Percentiles rank a stretch among this genome's conserved stretches.
Evolutionary conservation across 2,329 filamentous ascomycete genomes (phyloP).

Genomic region (Exophiala lecanii-corni): DNA sequence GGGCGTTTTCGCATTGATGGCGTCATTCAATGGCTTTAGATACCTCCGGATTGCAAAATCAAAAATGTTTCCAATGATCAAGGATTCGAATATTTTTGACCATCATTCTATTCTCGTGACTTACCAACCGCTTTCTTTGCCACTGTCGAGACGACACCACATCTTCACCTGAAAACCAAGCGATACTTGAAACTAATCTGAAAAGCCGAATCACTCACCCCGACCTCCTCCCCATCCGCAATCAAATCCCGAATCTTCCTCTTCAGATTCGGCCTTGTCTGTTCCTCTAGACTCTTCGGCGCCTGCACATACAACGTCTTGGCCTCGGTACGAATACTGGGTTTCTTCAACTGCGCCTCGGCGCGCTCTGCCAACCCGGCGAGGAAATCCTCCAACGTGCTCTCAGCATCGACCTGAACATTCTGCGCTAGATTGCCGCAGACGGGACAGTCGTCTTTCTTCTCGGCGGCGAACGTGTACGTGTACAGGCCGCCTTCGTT

Average conservation of each 20-base stretch:
- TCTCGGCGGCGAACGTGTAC: slow-evolving; percentile 92
- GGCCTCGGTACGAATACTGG: slow-evolving; percentile 72
- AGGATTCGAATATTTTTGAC: no score
- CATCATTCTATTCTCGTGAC: no score
- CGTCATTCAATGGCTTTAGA: slow-evolving; percentile 8
- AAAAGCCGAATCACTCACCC: slow-evolving; percentile 89
- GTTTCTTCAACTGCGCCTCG: slow-evolving; percentile 90
- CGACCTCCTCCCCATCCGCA: slow-evolving; percentile 77
- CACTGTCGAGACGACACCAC: no score
- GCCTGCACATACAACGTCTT: slow-evolving; percentile 89
- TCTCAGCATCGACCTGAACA: slow-evolving; percentile 64
- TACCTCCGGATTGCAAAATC: slow-evolving; percentile 17
- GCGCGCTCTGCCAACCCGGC: slow-evolving; percentile 77
- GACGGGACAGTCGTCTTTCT: slow-evolving; percentile 90
- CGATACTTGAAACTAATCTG: slow-evolving; percentile 64
- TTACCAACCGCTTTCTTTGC: no score
- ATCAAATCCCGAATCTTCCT: slow-evolving; percentile 76
- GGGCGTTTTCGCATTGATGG: slow-evolving; percentile 7
- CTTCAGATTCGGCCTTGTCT: slow-evolving; percentile 75
- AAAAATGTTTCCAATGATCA: slow-evolving; percentile 9
- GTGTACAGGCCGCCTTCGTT: slow-evolving; percentile 95
- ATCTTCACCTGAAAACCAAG: slow-evolving; percentile 44
- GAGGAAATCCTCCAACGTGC: slow-evolving; percentile 77
- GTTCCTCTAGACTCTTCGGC: slow-evolving; percentile 74
- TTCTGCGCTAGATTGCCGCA: slow-evolving; percentile 79